Evolutionary conservation across 257 asterid species (phyloP).

Genomic region (Nicotiana tomentosiformis): DNA sequence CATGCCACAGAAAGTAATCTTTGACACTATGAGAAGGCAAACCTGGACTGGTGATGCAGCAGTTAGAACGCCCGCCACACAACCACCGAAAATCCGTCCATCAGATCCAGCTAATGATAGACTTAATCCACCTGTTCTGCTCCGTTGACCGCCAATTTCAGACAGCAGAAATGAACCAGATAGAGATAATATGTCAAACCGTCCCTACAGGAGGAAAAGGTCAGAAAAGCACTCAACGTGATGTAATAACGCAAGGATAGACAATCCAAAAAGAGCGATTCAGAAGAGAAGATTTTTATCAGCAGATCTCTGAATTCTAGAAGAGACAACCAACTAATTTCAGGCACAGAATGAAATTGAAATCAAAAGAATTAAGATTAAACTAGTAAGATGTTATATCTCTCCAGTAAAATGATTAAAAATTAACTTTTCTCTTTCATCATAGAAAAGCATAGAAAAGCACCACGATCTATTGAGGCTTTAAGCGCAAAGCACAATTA

Average conservation of each 20-base stretch:
- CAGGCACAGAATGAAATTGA: neutral
- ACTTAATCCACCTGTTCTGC: conserved; percentile 56
- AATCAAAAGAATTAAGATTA: neutral
- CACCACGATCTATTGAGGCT: neutral
- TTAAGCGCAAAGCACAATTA: neutral
- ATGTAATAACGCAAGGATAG: neutral
- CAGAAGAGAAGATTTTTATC: neutral
- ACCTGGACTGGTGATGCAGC: conserved; percentile 67
- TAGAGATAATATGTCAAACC: conserved; percentile 50
- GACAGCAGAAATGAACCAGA: conserved; percentile 55
- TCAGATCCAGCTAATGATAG: conserved; percentile 51
- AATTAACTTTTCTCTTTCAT: neutral
- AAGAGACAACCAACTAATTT: neutral
- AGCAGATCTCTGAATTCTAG: neutral
- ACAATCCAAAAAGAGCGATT: neutral
- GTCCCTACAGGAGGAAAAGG: conserved; percentile 27
- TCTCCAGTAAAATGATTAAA: neutral
- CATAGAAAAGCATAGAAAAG: neutral
- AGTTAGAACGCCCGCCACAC: conserved; percentile 54
- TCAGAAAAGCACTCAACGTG: neutral
- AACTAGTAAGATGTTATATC: neutral
- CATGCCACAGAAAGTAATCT: neutral
- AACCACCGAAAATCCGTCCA: conserved; percentile 66
- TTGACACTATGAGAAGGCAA: conserved; percentile 10
- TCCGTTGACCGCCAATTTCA: conserved; percentile 46